Base-by-base conservation (phyloP, 345 rosid species). In the Pugionium cornutum region DNA sequence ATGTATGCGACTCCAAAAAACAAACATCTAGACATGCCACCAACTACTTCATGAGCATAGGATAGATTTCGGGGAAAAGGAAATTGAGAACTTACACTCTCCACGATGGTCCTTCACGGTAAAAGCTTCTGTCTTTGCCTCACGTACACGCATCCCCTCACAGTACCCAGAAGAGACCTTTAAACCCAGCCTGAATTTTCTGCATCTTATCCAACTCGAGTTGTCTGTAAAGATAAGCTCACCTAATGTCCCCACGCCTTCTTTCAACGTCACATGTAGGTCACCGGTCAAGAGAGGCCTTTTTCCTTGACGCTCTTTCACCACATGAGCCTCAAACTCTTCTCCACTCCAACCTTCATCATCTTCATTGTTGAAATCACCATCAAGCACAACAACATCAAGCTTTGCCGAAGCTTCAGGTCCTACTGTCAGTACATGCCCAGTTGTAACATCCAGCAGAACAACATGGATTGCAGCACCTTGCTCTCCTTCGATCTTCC, bases 41-140 rank as follows among this genome's bases (percentile, higher is more conserved):
- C 10, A 2, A 51, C 29, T 2, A 39, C 7, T 18, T 7, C 18
- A 26, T 43, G 11, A 48, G 29, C 27, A 39, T 26, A 41, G 1
- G 26, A 36, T 43, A 29, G 33, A 34, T 42, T 10, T 5, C 2
- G 3, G 10, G 4, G 57, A 18, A 41, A 37, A 40, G 1, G 43
- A 43, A 62, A 37, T 39, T 4, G n/a, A 51, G 64, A 77, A 77
- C 86, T 79, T 70, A 90, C 99, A 77, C 78, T 94, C 97, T 77
- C 99, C 99, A 62, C 99, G 74, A 56, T 94, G 99, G 75, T 94
- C 99, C 83, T 94, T 94, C 35, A 94, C 99, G 4, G 91, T 90
- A 59, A 94, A 94, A 52, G 99, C 91, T 48, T 94, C 99, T 2
- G 99, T 88, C 78, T 90, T 94, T 3, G 99, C 99, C 81, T 94